Evolutionary conservation across 352 stramenopile species (phyloP).

Genomic region (Blastocystis sp.): DNA sequence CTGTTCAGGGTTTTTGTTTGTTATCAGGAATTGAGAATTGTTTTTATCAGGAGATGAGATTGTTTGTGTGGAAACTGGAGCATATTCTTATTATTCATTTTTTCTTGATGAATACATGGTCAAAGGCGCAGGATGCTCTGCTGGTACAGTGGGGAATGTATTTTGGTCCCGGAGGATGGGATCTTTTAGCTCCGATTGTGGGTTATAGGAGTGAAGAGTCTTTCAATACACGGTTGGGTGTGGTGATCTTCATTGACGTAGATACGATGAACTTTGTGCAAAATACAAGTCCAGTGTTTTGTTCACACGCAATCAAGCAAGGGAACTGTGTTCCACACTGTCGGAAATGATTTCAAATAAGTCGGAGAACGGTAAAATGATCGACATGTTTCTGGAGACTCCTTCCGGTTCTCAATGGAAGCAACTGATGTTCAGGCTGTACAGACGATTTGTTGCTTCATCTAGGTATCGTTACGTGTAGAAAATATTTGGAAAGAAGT

Average conservation of each 20-base stretch:
- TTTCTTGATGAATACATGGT: neutral
- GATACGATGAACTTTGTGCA: neutral
- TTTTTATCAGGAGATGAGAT: too few relatives aligned
- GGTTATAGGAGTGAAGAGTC: neutral
- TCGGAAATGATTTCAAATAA: neutral
- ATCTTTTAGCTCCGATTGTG: neutral
- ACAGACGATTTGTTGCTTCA: neutral
- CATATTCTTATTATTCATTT: too few relatives aligned
- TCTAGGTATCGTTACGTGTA: neutral
- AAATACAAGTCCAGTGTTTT: neutral
- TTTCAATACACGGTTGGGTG: neutral
- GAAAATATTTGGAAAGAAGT: neutral
- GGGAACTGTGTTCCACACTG: neutral
- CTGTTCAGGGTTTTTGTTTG: too few relatives aligned
- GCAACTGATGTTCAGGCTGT: neutral
- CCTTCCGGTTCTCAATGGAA: neutral
- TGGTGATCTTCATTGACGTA: neutral
- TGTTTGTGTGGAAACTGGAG: too few relatives aligned
- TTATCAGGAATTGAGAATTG: neutral
- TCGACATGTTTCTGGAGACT: neutral
- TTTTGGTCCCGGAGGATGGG: slow-evolving; percentile 7
- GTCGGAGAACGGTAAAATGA: neutral
- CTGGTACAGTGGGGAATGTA: neutral
- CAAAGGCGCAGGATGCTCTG: neutral
- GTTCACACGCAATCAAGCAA: neutral